Evolutionary conservation across 306 rosid species (phyloP).

Genomic region (Rubus parviflorus): DNA sequence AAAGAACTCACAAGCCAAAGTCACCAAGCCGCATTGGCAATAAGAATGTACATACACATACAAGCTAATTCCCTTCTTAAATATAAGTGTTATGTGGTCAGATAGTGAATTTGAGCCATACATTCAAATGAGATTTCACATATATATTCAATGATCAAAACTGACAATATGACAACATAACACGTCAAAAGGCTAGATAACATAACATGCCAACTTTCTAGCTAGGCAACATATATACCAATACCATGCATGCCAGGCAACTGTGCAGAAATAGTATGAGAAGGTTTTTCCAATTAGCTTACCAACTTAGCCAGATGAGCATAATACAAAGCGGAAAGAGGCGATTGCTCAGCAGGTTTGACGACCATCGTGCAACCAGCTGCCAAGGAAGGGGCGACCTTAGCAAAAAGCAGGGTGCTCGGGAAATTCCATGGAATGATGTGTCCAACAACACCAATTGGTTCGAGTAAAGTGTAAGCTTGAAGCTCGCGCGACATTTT

Average conservation of each 20-base stretch:
- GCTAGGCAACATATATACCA: background rate
- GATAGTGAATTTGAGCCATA: no score
- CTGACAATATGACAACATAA: background rate
- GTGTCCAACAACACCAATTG: constrained; percentile 82
- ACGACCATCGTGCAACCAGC: constrained; percentile 88
- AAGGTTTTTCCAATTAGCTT: background rate
- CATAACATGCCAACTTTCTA: background rate
- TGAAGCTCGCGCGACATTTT: constrained; percentile 52
- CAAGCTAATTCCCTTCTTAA: no score
- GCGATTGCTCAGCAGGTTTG: constrained; percentile 91
- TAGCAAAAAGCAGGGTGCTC: constrained; percentile 39
- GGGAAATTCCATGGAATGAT: constrained; percentile 93
- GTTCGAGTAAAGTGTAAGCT: constrained; percentile 70
- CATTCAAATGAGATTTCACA: background rate
- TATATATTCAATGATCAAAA: background rate
- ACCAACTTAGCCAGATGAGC: constrained; percentile 83
- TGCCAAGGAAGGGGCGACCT: constrained; percentile 77
- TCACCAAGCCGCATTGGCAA: background rate
- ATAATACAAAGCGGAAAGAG: constrained; percentile 75
- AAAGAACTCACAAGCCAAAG: background rate
- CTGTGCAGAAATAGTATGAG: background rate
- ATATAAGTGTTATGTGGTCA: no score
- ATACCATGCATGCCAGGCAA: background rate
- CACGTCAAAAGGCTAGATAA: background rate
- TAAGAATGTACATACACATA: background rate